A percentile compares a stretch with the other conserved stretches of the same genome.
Conservation (phyloP, 2,329 filamentous ascomycete species). For the Colletotrichum limetticola region DNA sequence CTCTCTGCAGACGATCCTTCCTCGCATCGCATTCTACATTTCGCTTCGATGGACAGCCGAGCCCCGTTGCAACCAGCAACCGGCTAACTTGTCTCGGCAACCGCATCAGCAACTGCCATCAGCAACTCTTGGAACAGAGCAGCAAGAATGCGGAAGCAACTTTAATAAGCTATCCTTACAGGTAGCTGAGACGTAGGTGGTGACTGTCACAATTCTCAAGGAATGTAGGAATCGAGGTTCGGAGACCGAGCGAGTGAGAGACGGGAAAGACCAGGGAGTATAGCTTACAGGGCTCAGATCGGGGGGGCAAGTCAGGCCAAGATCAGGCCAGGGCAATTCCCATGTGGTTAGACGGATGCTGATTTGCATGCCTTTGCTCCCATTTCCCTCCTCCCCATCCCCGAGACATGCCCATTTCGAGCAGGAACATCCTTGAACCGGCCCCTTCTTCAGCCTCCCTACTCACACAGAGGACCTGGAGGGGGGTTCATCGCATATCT, state of each 20-base stretch:
- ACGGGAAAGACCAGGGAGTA: neutral
- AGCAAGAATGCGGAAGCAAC: neutral
- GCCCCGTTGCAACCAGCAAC: slow-evolving; percentile 30
- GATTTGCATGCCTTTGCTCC: slow-evolving; percentile 16
- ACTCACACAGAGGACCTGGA: neutral
- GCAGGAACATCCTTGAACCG: slow-evolving; percentile 28
- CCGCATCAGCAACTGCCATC: slow-evolving; percentile 2
- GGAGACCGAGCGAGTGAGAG: neutral
- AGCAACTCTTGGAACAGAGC: neutral
- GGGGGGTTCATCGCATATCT: slow-evolving; percentile 25
- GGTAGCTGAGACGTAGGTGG: too few species aligned
- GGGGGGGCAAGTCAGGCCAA: neutral
- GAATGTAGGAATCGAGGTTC: slow-evolving; percentile 5
- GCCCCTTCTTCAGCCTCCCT: slow-evolving; percentile 26
- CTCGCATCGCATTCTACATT: slow-evolving; percentile 23
- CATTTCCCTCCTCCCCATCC: neutral
- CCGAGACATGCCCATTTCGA: slow-evolving; percentile 16
- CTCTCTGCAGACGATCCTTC: slow-evolving; percentile 8
- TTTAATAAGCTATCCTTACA: too few species aligned
- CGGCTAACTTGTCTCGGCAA: neutral
- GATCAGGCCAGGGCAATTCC: slow-evolving; percentile 15
- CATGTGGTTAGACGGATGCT: slow-evolving; percentile 4
- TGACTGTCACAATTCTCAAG: neutral
- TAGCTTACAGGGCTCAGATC: neutral
- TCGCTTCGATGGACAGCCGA: slow-evolving; percentile 27